phyloP scores from a whole-genome alignment of 2,329 filamentous ascomycete genomes.

The Rugonectria rugulosa region DNA sequence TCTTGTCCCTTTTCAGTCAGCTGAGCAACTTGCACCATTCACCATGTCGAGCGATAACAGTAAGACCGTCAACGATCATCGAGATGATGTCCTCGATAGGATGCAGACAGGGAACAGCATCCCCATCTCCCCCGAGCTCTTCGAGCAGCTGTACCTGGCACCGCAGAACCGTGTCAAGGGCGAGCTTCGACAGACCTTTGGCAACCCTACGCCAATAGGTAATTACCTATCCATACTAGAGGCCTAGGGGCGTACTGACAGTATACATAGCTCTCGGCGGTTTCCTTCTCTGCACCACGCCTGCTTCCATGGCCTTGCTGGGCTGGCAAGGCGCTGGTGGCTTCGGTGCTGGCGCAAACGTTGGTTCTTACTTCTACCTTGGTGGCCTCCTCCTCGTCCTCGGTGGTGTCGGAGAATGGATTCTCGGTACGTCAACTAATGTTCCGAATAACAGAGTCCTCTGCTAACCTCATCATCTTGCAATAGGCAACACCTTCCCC shows the following conservation, averaged over 20 bases:
- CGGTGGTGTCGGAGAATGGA: conserved; percentile 58
- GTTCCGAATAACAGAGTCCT: too few species aligned
- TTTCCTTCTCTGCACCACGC: conserved; percentile 42
- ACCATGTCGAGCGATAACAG: conserved; percentile 17
- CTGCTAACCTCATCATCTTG: too few species aligned
- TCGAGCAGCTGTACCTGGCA: conserved; percentile 61
- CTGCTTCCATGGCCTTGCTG: conserved; percentile 39
- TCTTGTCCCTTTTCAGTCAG: background rate
- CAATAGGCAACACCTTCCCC: conserved; percentile 59
- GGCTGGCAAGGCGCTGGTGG: conserved; percentile 43
- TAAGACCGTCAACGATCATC: conserved; percentile 22
- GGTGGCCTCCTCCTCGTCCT: conserved; percentile 56
- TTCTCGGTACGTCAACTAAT: conserved; percentile 51
- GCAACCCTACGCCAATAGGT: conserved; percentile 59
- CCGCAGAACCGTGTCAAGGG: conserved; percentile 55
- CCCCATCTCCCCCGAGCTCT: conserved; percentile 58
- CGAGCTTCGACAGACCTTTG: conserved; percentile 57
- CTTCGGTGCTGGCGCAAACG: conserved; percentile 40
- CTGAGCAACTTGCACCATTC: background rate
- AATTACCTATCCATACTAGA: background rate
- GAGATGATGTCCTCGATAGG: conserved; percentile 29
- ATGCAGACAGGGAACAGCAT: conserved; percentile 50
- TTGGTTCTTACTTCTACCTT: conserved; percentile 52
- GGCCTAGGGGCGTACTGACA: background rate
- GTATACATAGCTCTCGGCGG: conserved; percentile 37